These are phyloP conservation scores for Backusella psychrophila DNA, from an alignment of 192 early-diverging fungal species.

Conservation along the genomic window DNA sequence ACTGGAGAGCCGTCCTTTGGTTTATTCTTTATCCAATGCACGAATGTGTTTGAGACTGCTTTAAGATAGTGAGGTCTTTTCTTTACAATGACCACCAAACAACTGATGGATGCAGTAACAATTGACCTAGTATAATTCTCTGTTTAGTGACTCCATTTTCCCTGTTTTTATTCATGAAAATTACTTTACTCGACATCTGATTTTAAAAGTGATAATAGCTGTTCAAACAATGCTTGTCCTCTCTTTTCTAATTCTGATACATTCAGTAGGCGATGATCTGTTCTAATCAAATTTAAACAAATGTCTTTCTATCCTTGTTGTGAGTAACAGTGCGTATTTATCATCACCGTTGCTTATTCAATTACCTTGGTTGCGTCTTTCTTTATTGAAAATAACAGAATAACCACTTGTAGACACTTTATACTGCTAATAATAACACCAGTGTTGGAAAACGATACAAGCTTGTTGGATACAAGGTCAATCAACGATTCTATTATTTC, in stretches of 20 bases:
- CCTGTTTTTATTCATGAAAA: conserved; percentile 4
- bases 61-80: conserved; percentile 33
- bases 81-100: conserved; percentile 29
- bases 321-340: neutral
- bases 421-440: conserved; percentile 33
- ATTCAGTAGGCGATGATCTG: conserved; percentile 37
- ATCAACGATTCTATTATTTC: conserved; percentile 22
- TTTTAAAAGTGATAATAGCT: conserved; percentile 8
- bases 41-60: conserved; percentile 15
- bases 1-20: conserved; percentile 14
- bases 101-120: conserved; percentile 39
- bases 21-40: conserved; percentile 22
- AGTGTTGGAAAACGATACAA: conserved; percentile 26
- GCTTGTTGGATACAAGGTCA: conserved; percentile 5
- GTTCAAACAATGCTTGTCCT: conserved; percentile 28
- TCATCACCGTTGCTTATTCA: too few relatives aligned
- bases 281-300: conserved; percentile 31
- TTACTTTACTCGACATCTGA: conserved; percentile 3
- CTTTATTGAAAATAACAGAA: conserved; percentile 28
- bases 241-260: conserved; percentile 23
- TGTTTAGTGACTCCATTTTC: conserved; percentile 1
- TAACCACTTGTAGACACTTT: conserved; percentile 37
- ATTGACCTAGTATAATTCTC: conserved; percentile 5
- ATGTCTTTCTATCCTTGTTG: conserved; percentile 24
- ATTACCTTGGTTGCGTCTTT: neutral